These are phyloP conservation scores for Phaseolus coccineus DNA, from an alignment of 331 rosid species.

Conservation along the genomic window DNA sequence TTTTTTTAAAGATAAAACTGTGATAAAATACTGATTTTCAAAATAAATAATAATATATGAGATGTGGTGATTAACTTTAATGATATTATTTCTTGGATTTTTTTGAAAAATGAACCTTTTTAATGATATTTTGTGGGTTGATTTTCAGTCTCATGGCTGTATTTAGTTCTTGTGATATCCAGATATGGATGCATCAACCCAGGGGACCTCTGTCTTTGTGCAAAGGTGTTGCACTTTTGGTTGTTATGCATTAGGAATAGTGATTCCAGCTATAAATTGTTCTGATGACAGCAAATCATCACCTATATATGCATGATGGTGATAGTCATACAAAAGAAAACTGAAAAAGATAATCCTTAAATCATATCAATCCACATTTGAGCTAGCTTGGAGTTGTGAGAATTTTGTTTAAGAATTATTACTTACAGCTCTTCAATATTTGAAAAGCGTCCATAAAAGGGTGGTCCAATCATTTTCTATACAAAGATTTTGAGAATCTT, in stretches of 20 bases:
- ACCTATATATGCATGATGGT: not conserved
- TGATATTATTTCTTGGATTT: no score
- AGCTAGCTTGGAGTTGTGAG: not conserved
- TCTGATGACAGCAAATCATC: conserved; percentile 9
- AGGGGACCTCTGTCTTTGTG: not conserved
- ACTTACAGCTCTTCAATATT: not conserved
- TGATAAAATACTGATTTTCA: no score
- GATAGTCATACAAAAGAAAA: not conserved
- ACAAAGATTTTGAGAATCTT: conserved; percentile 1
- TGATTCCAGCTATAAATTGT: conserved; percentile 15
- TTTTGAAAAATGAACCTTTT: no score
- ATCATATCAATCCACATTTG: not conserved
- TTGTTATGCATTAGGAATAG: conserved; percentile 14
- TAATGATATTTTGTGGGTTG: no score
- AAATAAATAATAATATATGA: no score
- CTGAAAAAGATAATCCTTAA: not conserved
- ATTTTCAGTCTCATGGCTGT: not conserved
- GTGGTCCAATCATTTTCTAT: conserved; percentile 18
- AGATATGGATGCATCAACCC: not conserved
- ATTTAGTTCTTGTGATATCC: not conserved
- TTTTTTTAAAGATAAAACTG: no score
- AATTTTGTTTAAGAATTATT: not conserved
- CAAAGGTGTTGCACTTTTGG: not conserved
- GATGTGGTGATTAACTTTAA: no score
- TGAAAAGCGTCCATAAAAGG: not conserved